Evolutionary conservation across 2,329 filamentous ascomycete species (phyloP), one percentile per base, ranked within the genome.

Genomic region (Aspergillus flavus): DNA sequence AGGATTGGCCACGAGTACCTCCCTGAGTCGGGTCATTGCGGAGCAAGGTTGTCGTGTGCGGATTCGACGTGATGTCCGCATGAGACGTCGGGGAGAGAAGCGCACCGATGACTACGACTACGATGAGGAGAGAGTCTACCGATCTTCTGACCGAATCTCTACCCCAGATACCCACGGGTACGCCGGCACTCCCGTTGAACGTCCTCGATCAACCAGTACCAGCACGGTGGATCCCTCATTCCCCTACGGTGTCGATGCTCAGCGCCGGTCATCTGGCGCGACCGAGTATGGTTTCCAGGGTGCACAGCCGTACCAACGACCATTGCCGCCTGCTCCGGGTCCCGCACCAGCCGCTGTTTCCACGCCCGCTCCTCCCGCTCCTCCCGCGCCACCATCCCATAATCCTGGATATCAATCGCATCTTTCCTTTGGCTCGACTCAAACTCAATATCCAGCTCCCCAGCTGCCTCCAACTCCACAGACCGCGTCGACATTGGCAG

Each of bases 21-120:
- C 86, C 14, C 83, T 98, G 57, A 97, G 94, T 79, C 91, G 94
- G 66, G 91, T 92, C 41, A 93, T 99, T 50, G 94, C 94, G 21
- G 94, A 99, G 78, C 95, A 99, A 79, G 95, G 95, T 63, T 98
- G 95, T 78, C 92, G 94, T 69, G 95, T 99, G 32, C 91, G 95
- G 53, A 99, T 99, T 72, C 88, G 95, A 61, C 91, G 95, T 67
- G 95, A 98, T 79, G 92, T 96, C 7, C 89, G 93, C 62, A 96
- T 97, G 91, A 89, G 93, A 78, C 90, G 92, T 73, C 89, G 93
- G 43, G 91, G 93, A 64, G 86, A 86, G 65, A 94, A 94, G 80
- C 80, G 83, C 12, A 82, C 81, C 56, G 86, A 87, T 68, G 87
- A 91, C 26, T 90, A 89, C 73, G 88, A 92, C n/a, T 89, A 86